phyloP scores from a whole-genome alignment of 805 yeast species.

The Debaryomyces castellii region DNA sequence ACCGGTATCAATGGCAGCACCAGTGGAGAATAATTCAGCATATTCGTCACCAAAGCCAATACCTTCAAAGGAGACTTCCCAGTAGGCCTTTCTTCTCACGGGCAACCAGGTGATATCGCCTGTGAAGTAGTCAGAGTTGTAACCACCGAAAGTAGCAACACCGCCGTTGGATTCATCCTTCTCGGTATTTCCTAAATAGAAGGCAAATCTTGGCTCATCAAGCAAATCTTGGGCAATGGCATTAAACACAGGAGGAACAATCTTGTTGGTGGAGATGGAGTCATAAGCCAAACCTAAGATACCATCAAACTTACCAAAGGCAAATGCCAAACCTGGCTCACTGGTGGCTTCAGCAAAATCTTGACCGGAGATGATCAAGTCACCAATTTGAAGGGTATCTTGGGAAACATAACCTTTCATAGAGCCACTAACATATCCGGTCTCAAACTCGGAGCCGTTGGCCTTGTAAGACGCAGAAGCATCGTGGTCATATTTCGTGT shows the following conservation, averaged over 20 bases:
- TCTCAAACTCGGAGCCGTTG: slow-evolving; percentile 83
- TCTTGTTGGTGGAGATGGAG: slow-evolving; percentile 81
- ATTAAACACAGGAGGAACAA: slow-evolving; percentile 92
- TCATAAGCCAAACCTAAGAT: slow-evolving; percentile 93
- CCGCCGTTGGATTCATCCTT: slow-evolving; percentile 76
- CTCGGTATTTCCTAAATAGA: slow-evolving; percentile 80
- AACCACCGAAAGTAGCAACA: slow-evolving; percentile 93
- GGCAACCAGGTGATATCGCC: slow-evolving; percentile 96
- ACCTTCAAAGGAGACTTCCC: slow-evolving; percentile 96
- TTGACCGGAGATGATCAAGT: slow-evolving; percentile 79
- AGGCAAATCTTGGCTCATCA: slow-evolving; percentile 83
- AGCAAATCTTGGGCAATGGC: slow-evolving; percentile 80
- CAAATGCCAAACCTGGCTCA: slow-evolving; percentile 97
- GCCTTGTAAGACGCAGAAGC: slow-evolving; percentile 80
- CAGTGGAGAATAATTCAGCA: slow-evolving; percentile 77
- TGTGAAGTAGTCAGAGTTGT: slow-evolving; percentile 68
- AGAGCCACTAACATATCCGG: slow-evolving; percentile 91
- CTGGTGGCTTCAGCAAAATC: slow-evolving; percentile 96
- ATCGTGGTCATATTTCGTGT: slow-evolving; percentile 83
- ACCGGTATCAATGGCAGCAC: slow-evolving; percentile 99
- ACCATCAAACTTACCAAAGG: slow-evolving; percentile 98
- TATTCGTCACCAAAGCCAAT: slow-evolving; percentile 89
- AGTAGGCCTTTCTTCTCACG: slow-evolving; percentile 98
- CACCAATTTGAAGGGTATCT: slow-evolving; percentile 80
- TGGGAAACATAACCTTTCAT: slow-evolving; percentile 90